These are phyloP conservation scores for Diatrype stigma DNA, from an alignment of 2,329 filamentous ascomycete species.

Conservation along the genomic window DNA sequence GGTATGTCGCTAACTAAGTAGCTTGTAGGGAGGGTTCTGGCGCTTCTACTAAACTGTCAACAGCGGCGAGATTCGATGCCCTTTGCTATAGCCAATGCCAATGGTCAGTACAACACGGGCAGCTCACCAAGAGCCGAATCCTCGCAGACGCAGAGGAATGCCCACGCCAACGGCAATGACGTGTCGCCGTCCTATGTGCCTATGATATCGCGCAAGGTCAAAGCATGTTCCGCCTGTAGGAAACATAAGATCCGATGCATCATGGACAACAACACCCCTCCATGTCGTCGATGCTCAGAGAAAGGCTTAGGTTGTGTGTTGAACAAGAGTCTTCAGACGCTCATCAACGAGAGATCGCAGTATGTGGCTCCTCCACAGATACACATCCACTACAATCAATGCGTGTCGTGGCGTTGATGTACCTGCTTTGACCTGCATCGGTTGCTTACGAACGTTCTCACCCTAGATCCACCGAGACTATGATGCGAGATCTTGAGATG, in stretches of 20 bases:
- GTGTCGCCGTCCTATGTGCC: constrained; percentile 3
- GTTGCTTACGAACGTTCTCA: neutral
- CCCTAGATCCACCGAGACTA: constrained; percentile 13
- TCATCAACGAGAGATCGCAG: constrained; percentile 38
- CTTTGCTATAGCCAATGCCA: neutral
- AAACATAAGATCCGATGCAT: constrained; percentile 41
- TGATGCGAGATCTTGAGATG: constrained; percentile 18
- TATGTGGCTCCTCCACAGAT: constrained; percentile 13
- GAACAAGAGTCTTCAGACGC: constrained; percentile 37
- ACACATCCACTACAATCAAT: neutral
- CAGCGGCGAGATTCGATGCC: neutral
- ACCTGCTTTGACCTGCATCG: constrained; percentile 1
- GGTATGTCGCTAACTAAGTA: no score
- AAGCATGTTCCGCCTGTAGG: constrained; percentile 35
- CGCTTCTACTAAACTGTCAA: neutral
- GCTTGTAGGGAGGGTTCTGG: no score
- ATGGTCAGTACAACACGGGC: neutral
- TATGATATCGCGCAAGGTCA: constrained; percentile 12
- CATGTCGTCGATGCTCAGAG: constrained; percentile 34
- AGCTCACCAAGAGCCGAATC: neutral
- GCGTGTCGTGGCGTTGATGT: neutral
- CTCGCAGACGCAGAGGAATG: neutral
- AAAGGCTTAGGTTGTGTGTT: constrained; percentile 33
- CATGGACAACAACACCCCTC: constrained; percentile 36
- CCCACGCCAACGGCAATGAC: neutral